Base-by-base conservation (phyloP, 2,329 filamentous ascomycete genomes). In the Colletotrichum eremochloae region DNA sequence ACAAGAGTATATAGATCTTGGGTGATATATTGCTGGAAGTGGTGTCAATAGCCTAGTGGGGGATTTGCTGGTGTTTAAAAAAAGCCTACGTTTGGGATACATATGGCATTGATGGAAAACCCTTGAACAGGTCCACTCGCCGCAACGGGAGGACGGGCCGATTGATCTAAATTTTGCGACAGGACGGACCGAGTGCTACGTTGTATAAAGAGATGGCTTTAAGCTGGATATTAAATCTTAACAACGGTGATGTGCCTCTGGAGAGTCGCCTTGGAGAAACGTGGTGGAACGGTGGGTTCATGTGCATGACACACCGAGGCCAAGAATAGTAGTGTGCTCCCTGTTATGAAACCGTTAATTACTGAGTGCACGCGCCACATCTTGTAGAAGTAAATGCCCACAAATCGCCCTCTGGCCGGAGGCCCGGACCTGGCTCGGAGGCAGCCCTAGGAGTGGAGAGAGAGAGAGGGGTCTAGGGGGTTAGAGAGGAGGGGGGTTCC, bases 391-490 rank as follows among this genome's bases (percentile, higher is more conserved):
- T n/a, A 8, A 12, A 57, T 40, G 36, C 36, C 12, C n/a, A n/a
- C 11, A 11, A 57, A 40, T 14, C n/a, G 36, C n/a, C 12, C 7
- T 24, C 14, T 40, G 55, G 36, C 8, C 53, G 52, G 33, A 44
- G 46, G 24, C n/a, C 42, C 61, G 11, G 52, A 11, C 38, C 42
- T 24, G 52, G 58, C 36, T 66, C 44, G 62, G 62, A 69, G 57
- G 62, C 53, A 66, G 62, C 67, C 62, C 55, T 53, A 61, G 38
- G 33, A 14, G 63, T 62, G 68, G 63, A 63, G 40, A 9, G 36
- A 46, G 44, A n/a, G 44, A 20, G 20, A 3, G 12, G 20, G 24
- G 24, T 1, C 24, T 24, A 8, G 42, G 42, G 18, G 42, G 20
- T 24, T 24, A 24, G 7, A 9, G 42, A 18, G 14, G 42, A 15